Evolutionary conservation across 2,329 filamentous ascomycete species (phyloP).

Genomic region (Lomentospora prolificans): DNA sequence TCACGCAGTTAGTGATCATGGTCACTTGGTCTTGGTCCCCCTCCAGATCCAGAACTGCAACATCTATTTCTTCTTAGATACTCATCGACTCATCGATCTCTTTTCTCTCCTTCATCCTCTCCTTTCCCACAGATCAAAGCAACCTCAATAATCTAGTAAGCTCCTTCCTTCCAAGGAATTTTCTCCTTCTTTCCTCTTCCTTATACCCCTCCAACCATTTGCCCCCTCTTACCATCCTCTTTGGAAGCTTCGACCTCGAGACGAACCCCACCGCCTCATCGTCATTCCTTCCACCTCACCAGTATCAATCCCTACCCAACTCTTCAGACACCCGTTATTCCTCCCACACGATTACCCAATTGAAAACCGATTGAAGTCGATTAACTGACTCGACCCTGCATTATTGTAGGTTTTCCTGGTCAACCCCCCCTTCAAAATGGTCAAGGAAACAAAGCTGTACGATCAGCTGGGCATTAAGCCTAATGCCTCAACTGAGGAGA

Average conservation of each 20-base stretch:
- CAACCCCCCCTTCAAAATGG: conserved; percentile 55
- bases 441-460: conserved; percentile 92
- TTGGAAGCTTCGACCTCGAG: too few species aligned
- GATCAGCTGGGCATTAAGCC: conserved; percentile 73
- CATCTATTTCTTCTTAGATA: not conserved
- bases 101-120: not conserved
- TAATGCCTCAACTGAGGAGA: conserved; percentile 78
- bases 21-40: not conserved
- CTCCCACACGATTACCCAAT: not conserved
- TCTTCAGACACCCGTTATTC: not conserved
- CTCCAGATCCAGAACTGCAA: not conserved
- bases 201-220: too few species aligned
- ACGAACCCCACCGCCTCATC: not conserved
- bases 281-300: not conserved
- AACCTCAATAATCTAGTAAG: too few species aligned
- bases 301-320: not conserved
- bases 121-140: not conserved
- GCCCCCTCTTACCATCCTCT: too few species aligned
- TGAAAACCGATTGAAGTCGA: not conserved
- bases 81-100: not conserved
- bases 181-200: too few species aligned
- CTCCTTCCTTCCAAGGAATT: too few species aligned
- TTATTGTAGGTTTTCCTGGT: too few species aligned
- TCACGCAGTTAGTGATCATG: not conserved
- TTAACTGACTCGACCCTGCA: too few species aligned